Conservation (phyloP, 1,284 basidiomycete genomes). For the Ustilago esculenta region DNA sequence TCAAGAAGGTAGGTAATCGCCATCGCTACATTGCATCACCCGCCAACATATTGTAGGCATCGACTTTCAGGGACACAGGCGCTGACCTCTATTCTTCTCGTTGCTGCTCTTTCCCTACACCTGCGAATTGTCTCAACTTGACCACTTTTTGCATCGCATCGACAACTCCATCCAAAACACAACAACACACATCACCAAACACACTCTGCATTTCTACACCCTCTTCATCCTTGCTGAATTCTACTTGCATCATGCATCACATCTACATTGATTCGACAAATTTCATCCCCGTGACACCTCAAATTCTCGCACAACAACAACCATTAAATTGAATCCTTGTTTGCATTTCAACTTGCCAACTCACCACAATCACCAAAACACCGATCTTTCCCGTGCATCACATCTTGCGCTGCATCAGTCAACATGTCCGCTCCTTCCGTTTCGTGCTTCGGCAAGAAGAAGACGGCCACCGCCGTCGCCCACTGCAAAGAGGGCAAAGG, state of each 20-base stretch:
- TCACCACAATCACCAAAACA: slow-evolving; percentile 2
- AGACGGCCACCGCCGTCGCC: slow-evolving; percentile 66
- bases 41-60: background rate
- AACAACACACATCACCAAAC: background rate
- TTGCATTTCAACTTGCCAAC: slow-evolving; percentile 1
- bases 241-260: background rate
- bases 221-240: background rate
- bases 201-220: background rate
- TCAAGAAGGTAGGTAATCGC: slow-evolving; percentile 51
- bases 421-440: slow-evolving; percentile 64
- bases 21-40: slow-evolving; percentile 21
- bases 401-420: slow-evolving; percentile 22
- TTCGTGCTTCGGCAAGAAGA: slow-evolving; percentile 69
- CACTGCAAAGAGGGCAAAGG: slow-evolving; percentile 84
- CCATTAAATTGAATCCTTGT: background rate
- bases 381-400: background rate
- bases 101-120: slow-evolving; percentile 2
- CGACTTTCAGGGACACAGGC: slow-evolving; percentile 4
- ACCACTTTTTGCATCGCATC: slow-evolving; percentile 6
- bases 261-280: background rate
- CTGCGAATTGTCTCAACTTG: background rate
- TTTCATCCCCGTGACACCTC: background rate
- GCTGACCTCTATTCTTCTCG: slow-evolving; percentile 23
- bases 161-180: slow-evolving; percentile 8
- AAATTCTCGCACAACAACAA: background rate